These are phyloP conservation scores for Royoungia palumana DNA, from an alignment of 768 basidiomycete genomes.

Conservation along the genomic window DNA sequence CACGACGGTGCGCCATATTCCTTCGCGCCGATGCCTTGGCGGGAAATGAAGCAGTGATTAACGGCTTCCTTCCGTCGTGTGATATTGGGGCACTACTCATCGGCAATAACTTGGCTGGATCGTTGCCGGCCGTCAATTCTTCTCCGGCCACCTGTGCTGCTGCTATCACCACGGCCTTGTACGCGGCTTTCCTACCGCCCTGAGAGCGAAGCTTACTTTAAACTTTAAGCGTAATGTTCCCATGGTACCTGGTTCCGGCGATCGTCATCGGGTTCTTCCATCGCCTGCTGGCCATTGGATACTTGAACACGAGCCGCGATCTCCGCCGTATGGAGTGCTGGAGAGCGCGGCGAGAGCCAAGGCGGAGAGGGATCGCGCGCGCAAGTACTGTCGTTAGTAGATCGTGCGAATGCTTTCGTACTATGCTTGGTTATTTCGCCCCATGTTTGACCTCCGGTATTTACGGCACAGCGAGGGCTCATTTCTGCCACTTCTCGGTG, in stretches of 20 bases:
- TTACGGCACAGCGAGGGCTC: no score
- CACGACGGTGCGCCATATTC: conserved; percentile 8
- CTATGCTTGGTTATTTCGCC: no score
- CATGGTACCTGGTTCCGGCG: conserved; percentile 79
- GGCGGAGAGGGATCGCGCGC: conserved; percentile 17
- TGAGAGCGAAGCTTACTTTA: conserved; percentile 7
- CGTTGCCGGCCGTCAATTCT: conserved; percentile 72
- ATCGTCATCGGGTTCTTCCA: conserved; percentile 71
- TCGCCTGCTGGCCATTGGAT: conserved; percentile 64
- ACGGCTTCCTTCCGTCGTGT: conserved; percentile 19
- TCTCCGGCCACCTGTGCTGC: conserved; percentile 76
- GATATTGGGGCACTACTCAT: conserved; percentile 38
- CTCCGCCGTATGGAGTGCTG: conserved; percentile 83
- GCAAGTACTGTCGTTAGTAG: no score
- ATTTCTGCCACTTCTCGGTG: no score
- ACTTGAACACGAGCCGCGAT: conserved; percentile 78
- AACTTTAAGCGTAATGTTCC: conserved; percentile 60
- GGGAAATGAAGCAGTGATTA: conserved; percentile 31
- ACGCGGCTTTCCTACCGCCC: conserved; percentile 22
- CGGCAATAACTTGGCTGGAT: conserved; percentile 65
- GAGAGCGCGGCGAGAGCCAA: conserved; percentile 54
- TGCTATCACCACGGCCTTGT: conserved; percentile 71
- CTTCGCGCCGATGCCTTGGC: conserved; percentile 22
- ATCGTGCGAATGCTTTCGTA: no score
- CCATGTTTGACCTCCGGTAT: no score